Conservation (phyloP, 371 early-diverging fungal species). For the Mucor circinelloides region DNA sequence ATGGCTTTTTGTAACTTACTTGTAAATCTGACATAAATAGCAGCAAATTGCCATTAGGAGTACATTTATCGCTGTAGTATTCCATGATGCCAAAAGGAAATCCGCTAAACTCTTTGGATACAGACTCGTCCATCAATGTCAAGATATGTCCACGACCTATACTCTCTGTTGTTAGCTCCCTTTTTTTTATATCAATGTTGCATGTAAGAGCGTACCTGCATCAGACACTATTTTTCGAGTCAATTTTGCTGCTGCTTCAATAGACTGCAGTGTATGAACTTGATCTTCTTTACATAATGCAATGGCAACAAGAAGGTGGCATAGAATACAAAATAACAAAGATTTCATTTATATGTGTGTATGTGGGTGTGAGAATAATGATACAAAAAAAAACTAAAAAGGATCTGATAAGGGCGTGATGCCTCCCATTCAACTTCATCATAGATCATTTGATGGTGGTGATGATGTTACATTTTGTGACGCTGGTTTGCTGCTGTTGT, state of each 20-base stretch:
- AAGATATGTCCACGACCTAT: conserved; percentile 8
- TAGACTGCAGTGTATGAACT: conserved; percentile 12
- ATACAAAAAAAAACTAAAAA: background rate
- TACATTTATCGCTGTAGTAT: conserved; percentile 53
- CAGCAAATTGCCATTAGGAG: conserved; percentile 45
- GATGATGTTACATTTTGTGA: background rate
- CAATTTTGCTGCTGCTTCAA: conserved; percentile 27
- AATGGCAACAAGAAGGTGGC: background rate
- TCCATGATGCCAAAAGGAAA: conserved; percentile 61
- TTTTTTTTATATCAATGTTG: background rate
- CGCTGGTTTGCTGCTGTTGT: background rate
- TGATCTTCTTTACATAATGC: background rate
- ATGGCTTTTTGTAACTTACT: background rate
- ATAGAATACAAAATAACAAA: background rate
- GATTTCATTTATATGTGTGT: background rate
- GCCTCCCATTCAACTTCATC: background rate
- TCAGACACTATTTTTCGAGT: conserved; percentile 31
- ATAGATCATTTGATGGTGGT: background rate
- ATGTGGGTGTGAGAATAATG: background rate
- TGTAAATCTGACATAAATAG: conserved; percentile 57
- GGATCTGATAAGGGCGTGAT: background rate
- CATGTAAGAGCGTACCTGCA: conserved; percentile 27
- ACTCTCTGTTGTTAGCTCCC: background rate
- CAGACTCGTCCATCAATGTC: conserved; percentile 42
- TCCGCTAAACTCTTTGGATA: conserved; percentile 42